Evolutionary conservation across 352 stramenopile species (phyloP), one percentile per base, ranked within the genome.

Genomic region (Globisporangium rhizosaccharum): DNA sequence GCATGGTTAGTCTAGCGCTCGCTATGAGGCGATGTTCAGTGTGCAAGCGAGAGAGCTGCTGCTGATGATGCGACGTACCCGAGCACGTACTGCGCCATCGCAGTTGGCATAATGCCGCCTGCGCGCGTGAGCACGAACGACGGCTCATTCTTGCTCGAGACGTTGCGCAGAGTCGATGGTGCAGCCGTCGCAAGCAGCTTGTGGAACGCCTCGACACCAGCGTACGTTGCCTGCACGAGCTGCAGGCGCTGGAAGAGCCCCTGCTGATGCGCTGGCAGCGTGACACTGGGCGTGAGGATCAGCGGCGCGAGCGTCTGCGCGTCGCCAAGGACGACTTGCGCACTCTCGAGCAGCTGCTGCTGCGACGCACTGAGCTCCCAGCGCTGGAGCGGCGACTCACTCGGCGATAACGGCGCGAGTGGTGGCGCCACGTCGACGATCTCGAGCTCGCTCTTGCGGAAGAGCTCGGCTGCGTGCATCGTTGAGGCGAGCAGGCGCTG

Each of bases 41-140:
- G 25, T 26, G 28, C 28, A 3, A 53, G 23, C 12, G 28, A 10
- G 17, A 48, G 44, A 3, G 11, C 47, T 37, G 3, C 25, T 7
- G 3, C 8, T 20, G 11, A 0, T 33, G 28, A 6, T 33, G 15
- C 15, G 7, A 70, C 66, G 18, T 62, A 82, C 62, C 80, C 80
- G 53, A 88, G 72, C 6, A 85, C 80, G 50, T 85, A 90, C 59
- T 90, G 78, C 14, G 80, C 78, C 65, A 90, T 79, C 42, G 73
- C 76, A 8, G 48, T 54, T 9, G 65, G 61, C 70, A 82, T 86
- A 63, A 87, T 72, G 7, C 80, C 80, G 12, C 80, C 78, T 3
- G 78, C 80, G 36, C 80, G 76, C 11, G 80, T 87, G 20, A 88
- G 46, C 18, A 45, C n/a, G 54, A 90, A 90, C 11, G 28, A 23